A percentile compares a stretch with the other conserved stretches of the same genome.
Evolutionary conservation across 1,139 yeast species (phyloP).

Genomic region (Debaryomycetaceae sp.): DNA sequence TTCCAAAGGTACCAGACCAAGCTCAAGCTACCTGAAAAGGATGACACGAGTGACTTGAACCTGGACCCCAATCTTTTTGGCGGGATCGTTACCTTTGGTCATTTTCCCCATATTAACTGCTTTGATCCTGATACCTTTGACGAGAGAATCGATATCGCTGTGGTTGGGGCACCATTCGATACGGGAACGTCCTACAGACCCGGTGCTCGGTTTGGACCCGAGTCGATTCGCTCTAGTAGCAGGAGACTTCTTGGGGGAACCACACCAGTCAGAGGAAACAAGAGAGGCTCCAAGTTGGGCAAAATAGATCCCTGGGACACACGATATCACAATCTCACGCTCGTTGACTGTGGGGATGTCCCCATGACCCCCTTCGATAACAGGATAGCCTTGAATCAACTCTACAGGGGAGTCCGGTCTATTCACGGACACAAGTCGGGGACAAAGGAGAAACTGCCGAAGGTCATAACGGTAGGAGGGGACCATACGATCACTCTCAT

Average conservation of each 20-base stretch:
- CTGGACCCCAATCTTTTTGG: constrained; percentile 26
- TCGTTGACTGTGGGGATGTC: constrained; percentile 55
- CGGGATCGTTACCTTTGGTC: constrained; percentile 47
- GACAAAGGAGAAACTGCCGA: constrained; percentile 10
- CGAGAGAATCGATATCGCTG: constrained; percentile 37
- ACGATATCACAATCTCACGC: constrained; percentile 27
- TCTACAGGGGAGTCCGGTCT: constrained; percentile 49
- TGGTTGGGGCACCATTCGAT: constrained; percentile 52
- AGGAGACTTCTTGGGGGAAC: constrained; percentile 35
- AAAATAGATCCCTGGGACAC: constrained; percentile 23
- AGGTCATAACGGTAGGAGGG: constrained; percentile 53
- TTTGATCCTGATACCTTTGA: constrained; percentile 20
- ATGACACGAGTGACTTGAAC: constrained; percentile 30
- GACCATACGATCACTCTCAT: constrained; percentile 55
- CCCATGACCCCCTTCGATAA: constrained; percentile 56
- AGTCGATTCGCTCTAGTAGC: constrained; percentile 39
- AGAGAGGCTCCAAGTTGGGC: constrained; percentile 18
- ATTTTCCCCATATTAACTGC: constrained; percentile 36
- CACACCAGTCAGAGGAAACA: constrained; percentile 26
- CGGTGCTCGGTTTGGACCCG: constrained; percentile 52
- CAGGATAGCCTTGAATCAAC: constrained; percentile 49
- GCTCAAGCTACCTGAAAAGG: constrained; percentile 31
- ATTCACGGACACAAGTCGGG: constrained; percentile 28
- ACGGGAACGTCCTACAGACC: constrained; percentile 49
- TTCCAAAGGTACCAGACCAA: constrained; percentile 19